Base-by-base conservation (phyloP, 2,329 filamentous ascomycete genomes). In the Talaromyces sp. region DNA sequence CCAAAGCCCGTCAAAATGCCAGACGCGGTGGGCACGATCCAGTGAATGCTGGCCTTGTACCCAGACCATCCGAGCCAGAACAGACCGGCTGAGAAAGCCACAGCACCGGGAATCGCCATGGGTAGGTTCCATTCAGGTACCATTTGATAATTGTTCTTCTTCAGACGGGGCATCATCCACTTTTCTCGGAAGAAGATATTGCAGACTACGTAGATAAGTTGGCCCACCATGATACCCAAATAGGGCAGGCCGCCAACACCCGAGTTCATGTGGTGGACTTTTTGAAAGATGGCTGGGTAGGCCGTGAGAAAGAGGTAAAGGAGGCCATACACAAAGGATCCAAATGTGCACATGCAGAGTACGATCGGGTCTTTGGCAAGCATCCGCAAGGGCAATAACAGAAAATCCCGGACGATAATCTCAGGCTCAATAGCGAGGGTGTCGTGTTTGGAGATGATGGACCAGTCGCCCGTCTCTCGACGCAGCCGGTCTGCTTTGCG, bases 21-120 rank as follows among this genome's bases (percentile, higher is more conserved):
- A 0, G 84, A 83, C 10, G 87, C 69, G 68, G 86, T 82, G 2
- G 86, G 85, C 1, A 78, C 80, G 10, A 80, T 78, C 69, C 83
- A 86, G 54, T 80, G 75, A 7, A 85, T 72, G 7, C 70, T 72
- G 0, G 72, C 60, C 5, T 74, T 75, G 0, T 80, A 82, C 1
- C 85, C 77, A 1, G 82, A 80, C 81, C 82, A 88, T 21, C 84
- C 86, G 17, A 88, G 79, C 87, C 61, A 85, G 70, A 64, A 88
- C 32, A 87, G 73, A 8, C 82, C 80, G 14, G 79, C 68, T 0
- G 85, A 83, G 0, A 86, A 78, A 46, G 84, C 75, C 1, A 84
- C 65, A 0, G 79, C 77, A 1, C 81, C 82, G 17, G 81, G 75
- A 56, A 85, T 80, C 74, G 88, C 83, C 0, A 82, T 75, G 0